Conservation (phyloP, 2,329 filamentous ascomycete genomes). For the Dryadomyces sulphureus region DNA sequence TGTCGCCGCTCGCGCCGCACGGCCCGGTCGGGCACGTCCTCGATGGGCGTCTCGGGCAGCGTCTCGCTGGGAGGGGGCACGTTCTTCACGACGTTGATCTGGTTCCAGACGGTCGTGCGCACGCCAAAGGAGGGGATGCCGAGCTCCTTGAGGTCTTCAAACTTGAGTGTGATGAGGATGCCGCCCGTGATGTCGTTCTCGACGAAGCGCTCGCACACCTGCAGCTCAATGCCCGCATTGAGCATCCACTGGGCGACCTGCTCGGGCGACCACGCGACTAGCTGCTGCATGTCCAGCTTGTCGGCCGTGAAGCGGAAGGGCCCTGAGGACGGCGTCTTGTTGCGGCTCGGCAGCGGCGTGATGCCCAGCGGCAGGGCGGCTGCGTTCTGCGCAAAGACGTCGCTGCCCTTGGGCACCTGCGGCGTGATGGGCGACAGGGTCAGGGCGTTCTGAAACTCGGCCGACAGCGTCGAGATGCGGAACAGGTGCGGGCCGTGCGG, state of each 20-base stretch:
- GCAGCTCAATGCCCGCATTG: conserved; percentile 62
- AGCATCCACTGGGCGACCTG: conserved; percentile 81
- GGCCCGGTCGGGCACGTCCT: conserved; percentile 40
- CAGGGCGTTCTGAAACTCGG: conserved; percentile 40
- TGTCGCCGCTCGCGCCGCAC: conserved; percentile 27
- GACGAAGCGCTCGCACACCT: conserved; percentile 69
- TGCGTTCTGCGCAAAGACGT: conserved; percentile 10
- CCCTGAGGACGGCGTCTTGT: conserved; percentile 24
- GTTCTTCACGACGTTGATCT: conserved; percentile 56
- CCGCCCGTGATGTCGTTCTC: conserved; percentile 84
- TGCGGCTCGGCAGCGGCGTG: conserved; percentile 22
- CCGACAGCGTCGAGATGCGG: conserved; percentile 48
- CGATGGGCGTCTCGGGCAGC: conserved; percentile 43
- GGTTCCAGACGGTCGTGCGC: conserved; percentile 64
- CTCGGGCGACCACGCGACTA: conserved; percentile 56
- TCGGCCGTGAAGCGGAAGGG: conserved; percentile 41
- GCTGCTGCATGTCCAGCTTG: conserved; percentile 41
- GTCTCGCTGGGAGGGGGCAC: conserved; percentile 31
- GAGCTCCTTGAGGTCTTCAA: conserved; percentile 72
- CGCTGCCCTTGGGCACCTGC: conserved; percentile 28
- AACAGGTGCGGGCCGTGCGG: conserved; percentile 81
- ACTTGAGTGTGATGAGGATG: conserved; percentile 80
- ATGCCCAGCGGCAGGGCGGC: conserved; percentile 22
- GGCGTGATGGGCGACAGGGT: conserved; percentile 63
- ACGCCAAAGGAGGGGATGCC: conserved; percentile 72